Evolutionary conservation across 345 rosid genomes (phyloP).

Genomic region (Eucalyptus polyanthemos): DNA sequence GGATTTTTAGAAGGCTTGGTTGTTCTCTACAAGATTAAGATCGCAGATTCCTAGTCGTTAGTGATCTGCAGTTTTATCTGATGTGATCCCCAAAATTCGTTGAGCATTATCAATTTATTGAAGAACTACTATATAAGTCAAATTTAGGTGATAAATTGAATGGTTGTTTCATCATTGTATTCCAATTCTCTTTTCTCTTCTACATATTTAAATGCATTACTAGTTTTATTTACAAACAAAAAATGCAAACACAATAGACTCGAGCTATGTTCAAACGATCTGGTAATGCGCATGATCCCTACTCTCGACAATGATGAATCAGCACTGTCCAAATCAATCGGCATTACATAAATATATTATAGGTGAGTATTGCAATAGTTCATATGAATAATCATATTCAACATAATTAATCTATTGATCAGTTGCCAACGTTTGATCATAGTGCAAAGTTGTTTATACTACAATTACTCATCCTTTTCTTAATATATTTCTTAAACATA

Average conservation of each 20-base stretch:
- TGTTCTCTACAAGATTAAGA: background rate
- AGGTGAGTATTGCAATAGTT: background rate
- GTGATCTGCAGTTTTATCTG: background rate
- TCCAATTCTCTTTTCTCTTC: background rate
- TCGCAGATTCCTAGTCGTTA: background rate
- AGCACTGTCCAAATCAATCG: background rate
- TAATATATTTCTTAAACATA: no score
- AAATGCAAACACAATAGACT: background rate
- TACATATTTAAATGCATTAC: background rate
- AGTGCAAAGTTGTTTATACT: background rate
- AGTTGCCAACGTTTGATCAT: background rate
- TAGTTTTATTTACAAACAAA: background rate
- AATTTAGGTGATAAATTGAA: background rate
- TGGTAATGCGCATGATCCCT: background rate
- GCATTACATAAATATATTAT: background rate
- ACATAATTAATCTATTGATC: no score
- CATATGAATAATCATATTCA: background rate
- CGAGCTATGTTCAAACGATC: background rate
- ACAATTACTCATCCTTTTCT: background rate
- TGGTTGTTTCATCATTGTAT: background rate
- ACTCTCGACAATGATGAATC: fast-evolving
- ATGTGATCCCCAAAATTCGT: background rate
- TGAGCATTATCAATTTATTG: background rate
- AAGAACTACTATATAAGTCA: background rate
- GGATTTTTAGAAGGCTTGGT: background rate